phyloP scores from a whole-genome alignment of 129 eudicot species.

The Lonicera japonica region DNA sequence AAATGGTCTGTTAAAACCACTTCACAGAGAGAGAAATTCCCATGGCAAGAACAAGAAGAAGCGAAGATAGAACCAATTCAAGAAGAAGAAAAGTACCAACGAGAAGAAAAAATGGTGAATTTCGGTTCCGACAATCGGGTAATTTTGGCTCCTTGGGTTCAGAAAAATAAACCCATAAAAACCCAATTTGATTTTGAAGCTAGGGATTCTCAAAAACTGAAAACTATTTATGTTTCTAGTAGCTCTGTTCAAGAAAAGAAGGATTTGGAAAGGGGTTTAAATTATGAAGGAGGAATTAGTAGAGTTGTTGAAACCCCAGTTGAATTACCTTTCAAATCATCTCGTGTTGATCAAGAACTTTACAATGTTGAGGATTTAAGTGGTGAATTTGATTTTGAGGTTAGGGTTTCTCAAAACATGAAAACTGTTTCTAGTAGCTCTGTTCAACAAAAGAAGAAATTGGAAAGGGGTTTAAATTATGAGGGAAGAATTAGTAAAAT shows the following conservation, averaged over 20 bases:
- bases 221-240: too few species aligned
- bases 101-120: slow-evolving; percentile 11
- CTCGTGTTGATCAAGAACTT: background rate
- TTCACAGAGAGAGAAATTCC: slow-evolving; percentile 43
- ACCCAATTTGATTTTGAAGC: slow-evolving; percentile 23
- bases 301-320: background rate
- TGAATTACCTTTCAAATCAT: too few species aligned
- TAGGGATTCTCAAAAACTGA: slow-evolving; percentile 1
- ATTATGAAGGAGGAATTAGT: background rate
- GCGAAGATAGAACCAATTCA: background rate
- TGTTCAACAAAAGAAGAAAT: background rate
- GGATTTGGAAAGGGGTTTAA: too few species aligned
- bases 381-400: slow-evolving; percentile 24
- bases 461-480: slow-evolving; percentile 1
- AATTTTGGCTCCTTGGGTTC: slow-evolving; percentile 66
- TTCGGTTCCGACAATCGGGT: slow-evolving; percentile 13
- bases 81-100: slow-evolving; percentile 5
- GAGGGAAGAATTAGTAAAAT: slow-evolving; percentile 17
- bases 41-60: slow-evolving; percentile 50
- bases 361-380: slow-evolving; percentile 17
- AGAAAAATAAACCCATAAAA: slow-evolving; percentile 35
- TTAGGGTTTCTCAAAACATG: slow-evolving; percentile 1
- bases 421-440: background rate
- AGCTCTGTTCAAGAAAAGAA: too few species aligned
- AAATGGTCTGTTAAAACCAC: slow-evolving; percentile 71